Evolutionary conservation across 2,329 filamentous ascomycete species (phyloP), one percentile per base, ranked within the genome.

Genomic region (Lachnellula suecica): DNA sequence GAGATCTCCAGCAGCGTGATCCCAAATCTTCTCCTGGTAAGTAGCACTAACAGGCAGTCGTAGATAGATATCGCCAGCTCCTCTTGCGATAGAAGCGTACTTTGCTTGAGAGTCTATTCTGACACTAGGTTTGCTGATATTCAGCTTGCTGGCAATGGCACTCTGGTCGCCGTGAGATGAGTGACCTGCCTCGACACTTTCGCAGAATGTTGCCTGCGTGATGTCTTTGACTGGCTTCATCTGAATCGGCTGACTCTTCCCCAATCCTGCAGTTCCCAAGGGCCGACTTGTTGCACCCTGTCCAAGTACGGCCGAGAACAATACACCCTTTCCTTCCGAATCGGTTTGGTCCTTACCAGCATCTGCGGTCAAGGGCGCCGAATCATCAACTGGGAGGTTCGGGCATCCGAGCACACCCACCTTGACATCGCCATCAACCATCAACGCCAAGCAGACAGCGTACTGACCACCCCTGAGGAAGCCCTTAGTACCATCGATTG

Each of bases 1-100:
- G 53, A 99, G 74, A 65, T 96, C 92, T 37, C 94, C 94, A 11
- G 93, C 94, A 17, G 94, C 94, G 71, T 99, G 94, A 69, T 99
- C 94, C 94, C 94, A 99, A 62, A 99, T 99, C 83, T 99, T 99
- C 79, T 99, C 94, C 70, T 96, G 85, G 74, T 99, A 99, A 49
- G 87, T 86, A 63, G 87, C 88, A 69, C 83, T 88, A 4, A 90
- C 87, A 3, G 94, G 94, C 53, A 99, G 75, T 49, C 95, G 83
- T 52, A 99, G 81, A 74, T 99, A 99, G 60, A 99, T 86, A 68
- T 99, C 94, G 45, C 92, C 94, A 4, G 92, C 91, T 42, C 94
- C 94, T 58, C 94, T 82, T 31, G 94, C 94, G 68, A 99, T 96
- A 31, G 89, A 94, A 57, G 87, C 93, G 73, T 99, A 99, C 74